Evolutionary conservation across 345 rosid genomes (phyloP), one percentile per base, ranked within the genome.

Genomic region (Syzygium grande): DNA sequence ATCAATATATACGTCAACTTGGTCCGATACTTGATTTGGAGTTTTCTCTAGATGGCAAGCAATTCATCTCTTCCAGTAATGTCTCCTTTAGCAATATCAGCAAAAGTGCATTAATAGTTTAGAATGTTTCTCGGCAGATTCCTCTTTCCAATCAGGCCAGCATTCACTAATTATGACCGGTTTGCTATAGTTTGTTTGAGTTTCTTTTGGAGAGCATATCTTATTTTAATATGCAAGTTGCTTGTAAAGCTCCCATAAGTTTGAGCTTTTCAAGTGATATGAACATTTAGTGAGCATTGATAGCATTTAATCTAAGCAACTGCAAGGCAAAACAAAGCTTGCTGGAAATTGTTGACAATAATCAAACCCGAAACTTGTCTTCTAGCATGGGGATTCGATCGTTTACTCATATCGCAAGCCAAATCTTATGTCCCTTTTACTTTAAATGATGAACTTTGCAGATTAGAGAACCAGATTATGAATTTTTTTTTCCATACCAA

Each of bases 91-190:
- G 93, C 87, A 97, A 96, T 89, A 89, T 91, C 85, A 96, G 97
- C 79, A 98, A 97, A 91, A 96, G 95, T 83, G 93, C 98, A 46
- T 89, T 97, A 88, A 90, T 93, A 16, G 95, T 94, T 84, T 97
- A 98, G 98, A 98, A 97, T 85, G 84, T 96, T 52, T 86, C 91
- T 2, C 91, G 96, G 80, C 93, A 94, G 90, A 89, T 96, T 91
- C 97, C 98, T 23, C 91, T 95, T 55, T 97, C 99, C 79, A 95
- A 96, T 88, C 99, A 96, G 98, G 97, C 96, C 89, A 89, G 88
- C 85, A 61, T 85, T 56, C 84, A 38, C 63, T 68, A 63, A 77
- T 88, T 73, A 56, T 49, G 84, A 79, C 90, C 15, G 12, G 29
- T 30, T 58, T 86, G 25, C 21, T 34, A 41, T 4, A 83, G 59